Percentiles rank a stretch among this genome's conserved stretches.
Evolutionary conservation across 1,284 basidiomycete species (phyloP).

Genomic region (Prillingera fragicola): DNA sequence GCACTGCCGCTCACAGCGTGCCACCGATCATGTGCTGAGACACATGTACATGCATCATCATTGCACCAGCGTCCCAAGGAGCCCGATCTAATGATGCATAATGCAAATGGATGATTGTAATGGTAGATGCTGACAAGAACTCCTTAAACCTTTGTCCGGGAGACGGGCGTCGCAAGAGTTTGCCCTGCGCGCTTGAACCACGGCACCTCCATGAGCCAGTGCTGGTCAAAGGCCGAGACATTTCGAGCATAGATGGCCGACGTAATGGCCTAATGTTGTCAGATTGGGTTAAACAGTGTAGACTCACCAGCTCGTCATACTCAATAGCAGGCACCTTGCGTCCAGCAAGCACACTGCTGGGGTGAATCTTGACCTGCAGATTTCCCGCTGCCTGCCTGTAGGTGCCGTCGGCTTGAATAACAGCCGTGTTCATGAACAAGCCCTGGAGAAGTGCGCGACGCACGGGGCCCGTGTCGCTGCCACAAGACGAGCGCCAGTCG

Average conservation of each 20-base stretch:
- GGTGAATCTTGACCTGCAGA: slow-evolving; percentile 78
- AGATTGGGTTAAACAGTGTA: not conserved
- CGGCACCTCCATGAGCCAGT: slow-evolving; percentile 52
- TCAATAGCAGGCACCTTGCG: slow-evolving; percentile 78
- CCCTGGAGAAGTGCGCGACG: slow-evolving; percentile 66
- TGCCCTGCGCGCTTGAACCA: slow-evolving; percentile 33
- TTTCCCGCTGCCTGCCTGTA: slow-evolving; percentile 78
- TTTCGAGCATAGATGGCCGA: slow-evolving; percentile 79
- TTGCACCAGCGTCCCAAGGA: too few relatives aligned
- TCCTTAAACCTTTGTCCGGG: slow-evolving; percentile 9
- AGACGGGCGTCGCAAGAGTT: slow-evolving; percentile 7
- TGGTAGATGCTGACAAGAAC: too few relatives aligned
- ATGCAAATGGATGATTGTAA: too few relatives aligned
- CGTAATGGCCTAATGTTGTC: slow-evolving; percentile 63
- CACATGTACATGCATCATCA: not conserved
- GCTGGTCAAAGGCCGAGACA: slow-evolving; percentile 70
- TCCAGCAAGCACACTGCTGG: slow-evolving; percentile 69
- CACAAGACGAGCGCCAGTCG: slow-evolving; percentile 57
- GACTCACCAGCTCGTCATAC: slow-evolving; percentile 79
- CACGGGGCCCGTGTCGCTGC: slow-evolving; percentile 59
- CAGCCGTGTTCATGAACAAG: slow-evolving; percentile 72
- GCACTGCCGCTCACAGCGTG: not conserved
- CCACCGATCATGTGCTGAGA: not conserved
- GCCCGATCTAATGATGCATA: too few relatives aligned
- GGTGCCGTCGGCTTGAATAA: slow-evolving; percentile 70